Percentiles rank a stretch among this genome's conserved stretches.
Conservation (phyloP, 2,329 filamentous ascomycete species). For the Fusarium piperis region DNA sequence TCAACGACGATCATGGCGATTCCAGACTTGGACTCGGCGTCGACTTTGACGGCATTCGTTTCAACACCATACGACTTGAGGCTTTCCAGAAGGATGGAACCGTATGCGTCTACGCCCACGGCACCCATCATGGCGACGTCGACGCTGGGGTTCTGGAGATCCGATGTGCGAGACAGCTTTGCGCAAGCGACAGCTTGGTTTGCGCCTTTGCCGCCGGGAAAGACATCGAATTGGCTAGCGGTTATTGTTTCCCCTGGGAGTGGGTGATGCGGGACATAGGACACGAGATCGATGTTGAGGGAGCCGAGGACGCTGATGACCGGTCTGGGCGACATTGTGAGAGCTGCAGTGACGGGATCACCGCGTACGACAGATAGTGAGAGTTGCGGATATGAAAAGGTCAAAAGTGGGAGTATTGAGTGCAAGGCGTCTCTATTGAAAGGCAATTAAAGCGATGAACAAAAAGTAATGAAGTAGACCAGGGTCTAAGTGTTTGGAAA, state of each 20-base stretch:
- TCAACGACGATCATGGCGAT: constrained; percentile 69
- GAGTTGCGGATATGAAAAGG: neutral
- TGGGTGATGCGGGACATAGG: constrained; percentile 73
- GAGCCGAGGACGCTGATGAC: constrained; percentile 65
- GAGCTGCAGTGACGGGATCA: too few relatives aligned
- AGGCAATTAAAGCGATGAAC: neutral
- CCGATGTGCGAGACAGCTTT: constrained; percentile 59
- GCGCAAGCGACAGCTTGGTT: constrained; percentile 78
- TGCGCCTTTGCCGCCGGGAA: constrained; percentile 74
- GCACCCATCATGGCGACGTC: constrained; percentile 66
- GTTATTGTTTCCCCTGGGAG: constrained; percentile 75
- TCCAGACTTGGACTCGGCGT: constrained; percentile 57
- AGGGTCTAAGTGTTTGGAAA: neutral
- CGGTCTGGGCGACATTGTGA: neutral
- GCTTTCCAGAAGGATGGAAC: constrained; percentile 54
- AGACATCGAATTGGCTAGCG: constrained; percentile 71
- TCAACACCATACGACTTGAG: constrained; percentile 60
- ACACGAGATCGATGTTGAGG: constrained; percentile 78
- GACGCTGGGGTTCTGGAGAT: constrained; percentile 39
- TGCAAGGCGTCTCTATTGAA: neutral
- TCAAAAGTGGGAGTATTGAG: neutral
- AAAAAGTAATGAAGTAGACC: neutral
- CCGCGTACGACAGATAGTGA: too few relatives aligned
- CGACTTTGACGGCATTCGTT: constrained; percentile 52
- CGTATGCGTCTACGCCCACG: constrained; percentile 65